These are phyloP conservation scores for Dacryopinax spathularia DNA, from an alignment of 768 basidiomycete species.

Conservation along the genomic window DNA sequence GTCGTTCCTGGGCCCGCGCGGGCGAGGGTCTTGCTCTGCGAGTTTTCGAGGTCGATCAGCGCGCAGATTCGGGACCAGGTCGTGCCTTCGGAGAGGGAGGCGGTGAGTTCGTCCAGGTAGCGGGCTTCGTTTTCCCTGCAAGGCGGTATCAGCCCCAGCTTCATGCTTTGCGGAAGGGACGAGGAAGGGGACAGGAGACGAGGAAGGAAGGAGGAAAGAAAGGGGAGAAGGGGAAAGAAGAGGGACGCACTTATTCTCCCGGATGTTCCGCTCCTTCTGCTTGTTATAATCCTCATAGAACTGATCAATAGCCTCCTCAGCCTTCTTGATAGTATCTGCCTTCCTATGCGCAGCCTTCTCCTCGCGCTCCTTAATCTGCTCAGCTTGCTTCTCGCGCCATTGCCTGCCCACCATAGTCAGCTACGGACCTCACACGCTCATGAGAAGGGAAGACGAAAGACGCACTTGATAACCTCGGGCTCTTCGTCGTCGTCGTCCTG, in stretches of 20 bases:
- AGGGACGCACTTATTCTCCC: constrained; percentile 78
- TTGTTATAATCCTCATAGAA: constrained; percentile 79
- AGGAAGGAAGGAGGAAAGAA: neutral
- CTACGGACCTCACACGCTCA: neutral
- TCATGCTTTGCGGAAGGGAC: neutral
- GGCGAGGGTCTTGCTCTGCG: constrained; percentile 90
- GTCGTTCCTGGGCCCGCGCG: constrained; percentile 76
- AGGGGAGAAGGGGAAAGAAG: neutral
- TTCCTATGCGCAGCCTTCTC: constrained; percentile 60
- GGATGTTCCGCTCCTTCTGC: constrained; percentile 80
- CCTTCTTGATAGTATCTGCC: constrained; percentile 69
- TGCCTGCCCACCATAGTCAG: constrained; percentile 32
- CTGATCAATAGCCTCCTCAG: constrained; percentile 74
- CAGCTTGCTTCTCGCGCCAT: constrained; percentile 79
- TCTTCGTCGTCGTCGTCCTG: constrained; percentile 57
- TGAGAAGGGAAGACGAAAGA: neutral
- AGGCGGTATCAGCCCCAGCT: neutral
- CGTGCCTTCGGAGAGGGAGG: constrained; percentile 71
- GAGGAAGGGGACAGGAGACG: too few species aligned
- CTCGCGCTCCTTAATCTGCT: constrained; percentile 71
- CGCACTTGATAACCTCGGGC: constrained; percentile 72
- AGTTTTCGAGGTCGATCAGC: constrained; percentile 78
- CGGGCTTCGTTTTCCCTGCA: constrained; percentile 73
- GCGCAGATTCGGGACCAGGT: constrained; percentile 93
- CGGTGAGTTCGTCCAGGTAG: constrained; percentile 57